Evolutionary conservation across 169 alveolate species (phyloP).

Genomic region (Perkinsus olseni): DNA sequence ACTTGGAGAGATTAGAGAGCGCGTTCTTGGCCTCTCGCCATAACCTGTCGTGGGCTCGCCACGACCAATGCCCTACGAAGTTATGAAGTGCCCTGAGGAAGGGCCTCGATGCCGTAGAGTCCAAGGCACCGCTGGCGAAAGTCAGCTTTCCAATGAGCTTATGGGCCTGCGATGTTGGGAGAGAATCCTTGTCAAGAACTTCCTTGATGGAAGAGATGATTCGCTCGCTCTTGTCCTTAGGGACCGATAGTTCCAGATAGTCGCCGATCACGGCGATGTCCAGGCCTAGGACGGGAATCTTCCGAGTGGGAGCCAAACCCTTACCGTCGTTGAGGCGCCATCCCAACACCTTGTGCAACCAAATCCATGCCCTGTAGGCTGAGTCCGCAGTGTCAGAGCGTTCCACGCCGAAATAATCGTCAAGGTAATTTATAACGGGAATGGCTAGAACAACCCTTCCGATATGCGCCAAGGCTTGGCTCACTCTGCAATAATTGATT

Average conservation of each 20-base stretch:
- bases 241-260: background rate
- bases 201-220: background rate
- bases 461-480: background rate
- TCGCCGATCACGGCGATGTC: background rate
- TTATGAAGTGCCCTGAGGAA: background rate
- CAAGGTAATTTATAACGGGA: background rate
- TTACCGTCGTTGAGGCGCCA: background rate
- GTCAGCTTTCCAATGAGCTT: background rate
- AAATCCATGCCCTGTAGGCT: background rate
- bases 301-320: background rate
- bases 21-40: no score
- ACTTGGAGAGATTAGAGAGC: no score
- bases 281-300: background rate
- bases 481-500: background rate
- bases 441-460: background rate
- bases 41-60: no score
- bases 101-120: background rate
- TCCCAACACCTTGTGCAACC: background rate
- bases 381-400: background rate
- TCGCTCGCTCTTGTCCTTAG: background rate
- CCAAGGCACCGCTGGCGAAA: background rate
- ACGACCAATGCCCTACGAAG: no score
- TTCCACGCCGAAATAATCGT: background rate
- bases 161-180: background rate
- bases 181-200: background rate